Base-by-base conservation (phyloP, 2,329 filamentous ascomycete species). In the Trichophyton simii region DNA sequence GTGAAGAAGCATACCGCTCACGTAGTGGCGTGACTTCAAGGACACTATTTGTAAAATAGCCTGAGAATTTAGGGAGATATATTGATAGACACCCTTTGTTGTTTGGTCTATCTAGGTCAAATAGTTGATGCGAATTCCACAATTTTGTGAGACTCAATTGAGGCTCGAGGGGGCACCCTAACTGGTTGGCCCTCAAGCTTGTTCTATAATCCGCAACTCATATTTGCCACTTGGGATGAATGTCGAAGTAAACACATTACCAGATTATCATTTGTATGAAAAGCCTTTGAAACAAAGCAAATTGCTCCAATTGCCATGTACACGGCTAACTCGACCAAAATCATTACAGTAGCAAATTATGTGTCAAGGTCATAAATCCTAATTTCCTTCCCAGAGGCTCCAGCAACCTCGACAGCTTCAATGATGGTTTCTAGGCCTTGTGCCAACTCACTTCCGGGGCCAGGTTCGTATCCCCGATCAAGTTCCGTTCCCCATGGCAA, bases 401-500 rank as follows among this genome's bases (percentile, higher is more conserved):
- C 70, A 58, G 69, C 75, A 7, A 96, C 84, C 48, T 88, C 84
- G 62, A 82, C 76, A 0, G 92, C 91, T 58, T 84, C 72, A 5
- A 94, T 80, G 0, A 96, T 83, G 3, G 91, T 97, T 77, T 96
- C 91, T 44, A 92, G 82, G 0, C 89, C 89, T 0, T 79, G 82
- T 0, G 85, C 87, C 18, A 82, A 74, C 60, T 81, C 82, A 34
- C 31, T 55, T 4, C 9, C 3, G 18, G 59, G n/a, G 3, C 25
- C 59, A 20, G 44, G 41, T 13, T 36, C 25, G 9, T 59, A 48
- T 8, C 91, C 87, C 0, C 91, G 75, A 71, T 95, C 87, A 64
- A 95, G 62, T 66, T 94, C 89, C 1, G 87, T 86, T 0, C 91
- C 91, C 85, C 91, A 94, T 0, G 91, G 91, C 69, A 97, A 73